Percentiles rank a stretch among this genome's conserved stretches.
Evolutionary conservation across 257 asterid species (phyloP).

Genomic region (Solanum corneliomulleri): DNA sequence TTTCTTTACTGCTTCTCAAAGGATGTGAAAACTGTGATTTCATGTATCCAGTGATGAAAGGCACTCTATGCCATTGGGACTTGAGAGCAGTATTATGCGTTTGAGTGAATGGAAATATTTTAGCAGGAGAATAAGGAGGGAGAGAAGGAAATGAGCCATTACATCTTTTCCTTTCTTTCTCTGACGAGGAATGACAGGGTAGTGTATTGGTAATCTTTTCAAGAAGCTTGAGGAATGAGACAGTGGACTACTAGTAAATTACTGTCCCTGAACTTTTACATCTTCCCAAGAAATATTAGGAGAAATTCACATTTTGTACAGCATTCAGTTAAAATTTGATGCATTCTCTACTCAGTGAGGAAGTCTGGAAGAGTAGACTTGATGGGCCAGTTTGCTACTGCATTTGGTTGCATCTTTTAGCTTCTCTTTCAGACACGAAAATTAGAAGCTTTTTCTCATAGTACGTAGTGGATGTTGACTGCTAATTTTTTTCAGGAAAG

Average conservation of each 20-base stretch:
- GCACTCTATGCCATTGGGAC: not conserved
- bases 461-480: not conserved
- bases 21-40: not conserved
- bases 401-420: not conserved
- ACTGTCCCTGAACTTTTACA: not conserved
- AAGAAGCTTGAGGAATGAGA: not conserved
- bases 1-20: not conserved
- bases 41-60: not conserved
- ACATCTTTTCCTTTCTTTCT: not conserved
- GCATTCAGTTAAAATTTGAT: not conserved
- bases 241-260: not conserved
- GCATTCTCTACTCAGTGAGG: not conserved
- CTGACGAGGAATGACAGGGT: not conserved
- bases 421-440: not conserved
- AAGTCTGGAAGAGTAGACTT: not conserved
- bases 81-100: not conserved
- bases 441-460: not conserved
- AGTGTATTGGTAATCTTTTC: not conserved
- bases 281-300: not conserved
- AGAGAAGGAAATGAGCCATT: not conserved
- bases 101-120: not conserved
- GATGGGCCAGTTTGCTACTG: not conserved
- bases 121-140: not conserved
- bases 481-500: slow-evolving; percentile 40
- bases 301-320: not conserved